Percentiles rank a stretch among this genome's conserved stretches.
phyloP scores from a whole-genome alignment of 495 filamentous ascomycete genomes.

The Podospora anserina region DNA sequence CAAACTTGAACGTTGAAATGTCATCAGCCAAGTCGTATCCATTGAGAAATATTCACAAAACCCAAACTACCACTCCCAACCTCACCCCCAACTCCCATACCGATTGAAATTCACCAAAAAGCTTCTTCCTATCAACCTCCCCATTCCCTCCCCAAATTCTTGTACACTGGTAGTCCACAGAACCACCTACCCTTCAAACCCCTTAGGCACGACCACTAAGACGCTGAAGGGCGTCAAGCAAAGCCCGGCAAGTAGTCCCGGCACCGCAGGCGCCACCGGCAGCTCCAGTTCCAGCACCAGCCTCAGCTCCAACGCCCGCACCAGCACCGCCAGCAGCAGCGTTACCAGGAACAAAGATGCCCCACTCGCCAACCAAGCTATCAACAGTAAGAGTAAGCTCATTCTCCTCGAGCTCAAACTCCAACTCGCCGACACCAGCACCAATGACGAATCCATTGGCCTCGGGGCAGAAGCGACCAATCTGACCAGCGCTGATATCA shows the following conservation, averaged over 20 bases:
- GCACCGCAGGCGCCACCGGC: conserved; percentile 17
- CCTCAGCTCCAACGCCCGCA: conserved; percentile 17
- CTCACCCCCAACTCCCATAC: background rate
- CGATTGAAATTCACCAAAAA: background rate
- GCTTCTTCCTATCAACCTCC: background rate
- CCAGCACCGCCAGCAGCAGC: conserved; percentile 20
- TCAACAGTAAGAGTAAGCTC: conserved; percentile 36
- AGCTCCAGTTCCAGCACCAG: conserved; percentile 10
- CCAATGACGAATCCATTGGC: conserved; percentile 36
- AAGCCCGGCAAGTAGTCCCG: conserved; percentile 11
- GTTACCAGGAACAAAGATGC: conserved; percentile 35
- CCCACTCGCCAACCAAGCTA: conserved; percentile 39
- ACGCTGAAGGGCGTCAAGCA: conserved; percentile 14
- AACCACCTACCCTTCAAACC: too few species aligned
- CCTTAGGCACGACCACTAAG: background rate
- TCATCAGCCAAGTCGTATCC: background rate
- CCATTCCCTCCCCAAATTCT: background rate
- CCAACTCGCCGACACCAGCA: conserved; percentile 36
- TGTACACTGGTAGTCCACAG: background rate
- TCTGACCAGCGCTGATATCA: conserved; percentile 34
- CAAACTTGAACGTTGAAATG: background rate
- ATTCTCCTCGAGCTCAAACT: conserved; percentile 47
- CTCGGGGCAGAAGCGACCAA: conserved; percentile 36
- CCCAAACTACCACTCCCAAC: background rate
- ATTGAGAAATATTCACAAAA: background rate